Conservation (phyloP, 2,329 filamentous ascomycete genomes). For the Aquanectria penicillioides region DNA sequence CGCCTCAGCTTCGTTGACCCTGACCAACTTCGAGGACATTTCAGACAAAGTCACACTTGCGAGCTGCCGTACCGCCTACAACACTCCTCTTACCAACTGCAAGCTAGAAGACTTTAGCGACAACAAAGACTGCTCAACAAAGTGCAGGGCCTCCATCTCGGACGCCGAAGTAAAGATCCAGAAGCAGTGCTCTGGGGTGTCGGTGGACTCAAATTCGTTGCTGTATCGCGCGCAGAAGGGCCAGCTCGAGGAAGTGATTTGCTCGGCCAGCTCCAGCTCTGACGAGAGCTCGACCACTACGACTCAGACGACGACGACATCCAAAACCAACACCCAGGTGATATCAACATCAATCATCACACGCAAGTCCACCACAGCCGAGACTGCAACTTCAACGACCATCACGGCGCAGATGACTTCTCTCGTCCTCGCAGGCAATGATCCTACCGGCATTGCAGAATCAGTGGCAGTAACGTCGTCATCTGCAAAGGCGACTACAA, state of each 20-base stretch:
- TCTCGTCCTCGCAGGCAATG: constrained; percentile 4
- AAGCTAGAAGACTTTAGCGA: constrained; percentile 47
- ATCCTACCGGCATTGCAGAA: constrained; percentile 7
- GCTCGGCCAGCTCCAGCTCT: constrained; percentile 24
- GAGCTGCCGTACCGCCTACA: constrained; percentile 54
- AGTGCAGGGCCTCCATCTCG: constrained; percentile 46
- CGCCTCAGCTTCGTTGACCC: constrained; percentile 39
- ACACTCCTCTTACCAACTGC: constrained; percentile 52
- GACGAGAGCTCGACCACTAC: constrained; percentile 17
- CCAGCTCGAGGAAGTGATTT: constrained; percentile 50
- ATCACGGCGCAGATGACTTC: constrained; percentile 8
- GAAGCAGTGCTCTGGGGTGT: constrained; percentile 38
- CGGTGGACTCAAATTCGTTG: constrained; percentile 44
- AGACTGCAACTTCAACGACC: neutral
- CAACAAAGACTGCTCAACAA: constrained; percentile 49
- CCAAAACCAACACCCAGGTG: constrained; percentile 31
- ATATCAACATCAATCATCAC: neutral
- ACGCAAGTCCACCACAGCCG: neutral
- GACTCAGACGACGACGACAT: constrained; percentile 23
- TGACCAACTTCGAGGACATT: constrained; percentile 55
- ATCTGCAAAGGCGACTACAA: constrained; percentile 2
- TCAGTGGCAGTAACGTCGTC: neutral
- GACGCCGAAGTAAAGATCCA: constrained; percentile 43
- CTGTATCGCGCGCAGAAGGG: constrained; percentile 50
- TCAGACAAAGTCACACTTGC: constrained; percentile 48